These are phyloP conservation scores for Lachancea nothofagi DNA, from an alignment of 805 yeast genomes.

Conservation along the genomic window DNA sequence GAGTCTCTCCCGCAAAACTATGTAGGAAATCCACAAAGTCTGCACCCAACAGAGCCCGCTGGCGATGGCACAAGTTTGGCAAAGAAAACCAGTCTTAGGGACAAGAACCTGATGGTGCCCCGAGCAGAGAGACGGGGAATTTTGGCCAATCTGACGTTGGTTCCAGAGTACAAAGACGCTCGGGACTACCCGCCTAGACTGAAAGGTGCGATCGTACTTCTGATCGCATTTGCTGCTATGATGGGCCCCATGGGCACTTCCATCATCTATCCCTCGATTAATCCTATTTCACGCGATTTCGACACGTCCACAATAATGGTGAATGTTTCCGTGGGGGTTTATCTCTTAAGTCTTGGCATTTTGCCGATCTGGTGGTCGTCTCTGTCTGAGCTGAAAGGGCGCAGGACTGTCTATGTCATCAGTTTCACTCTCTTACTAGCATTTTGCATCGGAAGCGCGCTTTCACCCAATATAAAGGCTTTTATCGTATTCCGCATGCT, in stretches of 20 bases:
- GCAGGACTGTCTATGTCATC: conserved; percentile 65
- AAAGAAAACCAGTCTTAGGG: conserved; percentile 11
- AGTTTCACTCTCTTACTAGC: conserved; percentile 60
- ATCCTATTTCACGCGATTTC: conserved; percentile 48
- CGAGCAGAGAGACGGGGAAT: conserved; percentile 52
- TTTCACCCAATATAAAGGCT: conserved; percentile 53
- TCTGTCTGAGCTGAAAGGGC: conserved; percentile 67
- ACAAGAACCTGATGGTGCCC: conserved; percentile 19
- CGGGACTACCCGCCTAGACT: conserved; percentile 48
- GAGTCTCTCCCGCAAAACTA: neutral
- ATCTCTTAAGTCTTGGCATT: conserved; percentile 65
- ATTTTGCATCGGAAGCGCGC: conserved; percentile 68
- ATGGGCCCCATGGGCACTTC: conserved; percentile 90
- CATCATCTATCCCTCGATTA: conserved; percentile 72
- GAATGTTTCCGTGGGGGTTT: conserved; percentile 76
- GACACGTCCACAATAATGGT: conserved; percentile 55
- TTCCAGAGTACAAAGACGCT: conserved; percentile 72
- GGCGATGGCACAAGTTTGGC: neutral
- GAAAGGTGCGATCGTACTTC: conserved; percentile 52
- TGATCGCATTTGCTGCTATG: conserved; percentile 68
- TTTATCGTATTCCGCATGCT: conserved; percentile 66
- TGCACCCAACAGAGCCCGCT: conserved; percentile 1
- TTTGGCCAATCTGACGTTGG: conserved; percentile 42
- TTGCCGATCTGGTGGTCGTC: conserved; percentile 90
- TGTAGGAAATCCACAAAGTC: neutral